Conservation (phyloP, 495 filamentous ascomycete genomes). For the Penicillium diatomitis region DNA sequence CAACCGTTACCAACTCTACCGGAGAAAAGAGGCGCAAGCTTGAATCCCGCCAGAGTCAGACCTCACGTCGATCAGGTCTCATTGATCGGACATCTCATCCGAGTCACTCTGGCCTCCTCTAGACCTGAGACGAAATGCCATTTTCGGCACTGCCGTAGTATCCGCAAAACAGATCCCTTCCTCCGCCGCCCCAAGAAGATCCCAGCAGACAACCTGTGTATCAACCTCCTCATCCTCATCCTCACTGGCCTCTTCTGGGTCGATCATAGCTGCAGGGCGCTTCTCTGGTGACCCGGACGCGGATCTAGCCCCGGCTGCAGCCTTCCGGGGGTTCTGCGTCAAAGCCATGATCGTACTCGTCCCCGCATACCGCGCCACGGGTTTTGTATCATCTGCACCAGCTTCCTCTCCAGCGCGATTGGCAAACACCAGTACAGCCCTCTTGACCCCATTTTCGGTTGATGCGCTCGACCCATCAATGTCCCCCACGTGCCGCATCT, state of each 20-base stretch:
- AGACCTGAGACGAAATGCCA: conserved; percentile 30
- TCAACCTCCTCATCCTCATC: conserved; percentile 15
- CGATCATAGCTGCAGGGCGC: conserved; percentile 10
- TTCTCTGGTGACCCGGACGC: conserved; percentile 20
- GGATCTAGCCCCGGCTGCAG: conserved; percentile 4
- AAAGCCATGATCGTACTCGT: conserved; percentile 77
- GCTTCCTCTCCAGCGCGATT: conserved; percentile 72
- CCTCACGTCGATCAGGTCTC: background rate
- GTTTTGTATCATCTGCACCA: conserved; percentile 33
- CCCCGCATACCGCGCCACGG: conserved; percentile 59
- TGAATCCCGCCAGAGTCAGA: too few species aligned
- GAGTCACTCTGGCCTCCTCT: conserved; percentile 4
- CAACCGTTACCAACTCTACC: too few species aligned
- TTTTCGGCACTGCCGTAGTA: conserved; percentile 31
- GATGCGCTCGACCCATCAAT: conserved; percentile 10
- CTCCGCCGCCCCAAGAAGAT: conserved; percentile 34
- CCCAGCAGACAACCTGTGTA: conserved; percentile 38
- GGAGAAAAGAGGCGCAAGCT: too few species aligned
- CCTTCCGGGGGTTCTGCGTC: conserved; percentile 26
- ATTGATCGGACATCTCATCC: background rate
- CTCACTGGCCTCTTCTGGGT: conserved; percentile 7
- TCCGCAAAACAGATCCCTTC: conserved; percentile 44
- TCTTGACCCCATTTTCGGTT: conserved; percentile 21
- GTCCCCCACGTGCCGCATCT: conserved; percentile 32
- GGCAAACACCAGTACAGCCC: conserved; percentile 71